Conservation (phyloP, 192 early-diverging fungal genomes). For the Geranomyces michiganensis region DNA sequence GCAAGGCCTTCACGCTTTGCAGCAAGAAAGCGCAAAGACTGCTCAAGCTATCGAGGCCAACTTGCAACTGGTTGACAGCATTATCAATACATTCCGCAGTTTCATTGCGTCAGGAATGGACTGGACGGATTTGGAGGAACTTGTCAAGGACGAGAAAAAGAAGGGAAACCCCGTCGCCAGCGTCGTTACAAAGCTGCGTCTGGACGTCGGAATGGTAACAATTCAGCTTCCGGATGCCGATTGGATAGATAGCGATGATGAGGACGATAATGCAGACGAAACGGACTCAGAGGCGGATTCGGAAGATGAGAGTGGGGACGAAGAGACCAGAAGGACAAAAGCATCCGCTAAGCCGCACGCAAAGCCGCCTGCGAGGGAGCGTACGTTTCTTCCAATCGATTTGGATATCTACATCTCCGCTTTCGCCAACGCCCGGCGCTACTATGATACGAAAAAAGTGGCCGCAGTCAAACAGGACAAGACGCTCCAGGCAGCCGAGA, state of each 20-base stretch:
- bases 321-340: slow-evolving; percentile 40
- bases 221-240: slow-evolving; percentile 57
- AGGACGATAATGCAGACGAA: slow-evolving; percentile 59
- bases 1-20: slow-evolving; percentile 70
- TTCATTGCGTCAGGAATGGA: slow-evolving; percentile 93
- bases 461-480: slow-evolving; percentile 89
- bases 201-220: slow-evolving; percentile 80
- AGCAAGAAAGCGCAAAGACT: slow-evolving; percentile 67
- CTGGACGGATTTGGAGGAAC: slow-evolving; percentile 90
- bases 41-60: slow-evolving; percentile 88
- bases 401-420: slow-evolving; percentile 88
- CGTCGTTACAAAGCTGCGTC: slow-evolving; percentile 72
- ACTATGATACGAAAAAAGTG: slow-evolving; percentile 83
- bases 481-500: slow-evolving; percentile 79
- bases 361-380: not conserved
- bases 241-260: slow-evolving; percentile 21
- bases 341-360: slow-evolving; percentile 8
- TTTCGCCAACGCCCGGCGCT: slow-evolving; percentile 85
- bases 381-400: slow-evolving; percentile 61
- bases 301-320: slow-evolving; percentile 43
- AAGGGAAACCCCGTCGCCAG: slow-evolving; percentile 79
- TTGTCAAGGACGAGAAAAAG: slow-evolving; percentile 80
- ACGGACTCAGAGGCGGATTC: slow-evolving; percentile 54
- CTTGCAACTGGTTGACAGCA: slow-evolving; percentile 81
- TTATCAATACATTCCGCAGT: slow-evolving; percentile 83